These are phyloP conservation scores for Capillidium rhysosporum DNA, from an alignment of 371 early-diverging fungal species.

Conservation along the genomic window DNA sequence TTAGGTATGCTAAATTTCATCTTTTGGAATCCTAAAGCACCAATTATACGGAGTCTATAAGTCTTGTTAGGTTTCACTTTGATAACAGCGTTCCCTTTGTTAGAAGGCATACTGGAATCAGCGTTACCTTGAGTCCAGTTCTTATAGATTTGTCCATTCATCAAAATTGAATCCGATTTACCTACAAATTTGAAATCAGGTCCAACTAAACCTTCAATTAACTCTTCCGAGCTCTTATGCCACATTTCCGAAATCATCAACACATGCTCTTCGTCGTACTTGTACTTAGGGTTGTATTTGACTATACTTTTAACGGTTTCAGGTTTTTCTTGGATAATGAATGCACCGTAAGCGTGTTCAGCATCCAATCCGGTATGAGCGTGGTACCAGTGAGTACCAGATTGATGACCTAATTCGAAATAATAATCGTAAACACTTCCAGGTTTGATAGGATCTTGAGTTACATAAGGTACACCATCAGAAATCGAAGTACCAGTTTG, in stretches of 20 bases:
- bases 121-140: background rate
- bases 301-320: background rate
- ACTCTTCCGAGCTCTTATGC: background rate
- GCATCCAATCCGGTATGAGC: conserved; percentile 9
- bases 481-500: conserved; percentile 5
- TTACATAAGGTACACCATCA: conserved; percentile 8
- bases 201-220: background rate
- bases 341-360: conserved; percentile 6
- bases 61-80: background rate
- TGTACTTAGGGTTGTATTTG: conserved; percentile 7
- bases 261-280: conserved; percentile 15
- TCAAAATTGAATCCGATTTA: conserved; percentile 15
- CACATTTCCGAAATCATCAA: conserved; percentile 10
- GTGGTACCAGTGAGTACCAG: conserved; percentile 23
- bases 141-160: conserved; percentile 14
- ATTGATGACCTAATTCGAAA: conserved; percentile 13
- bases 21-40: background rate
- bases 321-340: conserved; percentile 16
- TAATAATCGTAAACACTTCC: conserved; percentile 13
- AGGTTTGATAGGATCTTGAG: conserved; percentile 16
- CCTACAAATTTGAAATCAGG: background rate
- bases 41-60: conserved; percentile 2
- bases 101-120: background rate
- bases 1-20: conserved; percentile 15
- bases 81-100: background rate